Conservation (phyloP, 164 flowering plant species). For the Aristolochia fimbriata region DNA sequence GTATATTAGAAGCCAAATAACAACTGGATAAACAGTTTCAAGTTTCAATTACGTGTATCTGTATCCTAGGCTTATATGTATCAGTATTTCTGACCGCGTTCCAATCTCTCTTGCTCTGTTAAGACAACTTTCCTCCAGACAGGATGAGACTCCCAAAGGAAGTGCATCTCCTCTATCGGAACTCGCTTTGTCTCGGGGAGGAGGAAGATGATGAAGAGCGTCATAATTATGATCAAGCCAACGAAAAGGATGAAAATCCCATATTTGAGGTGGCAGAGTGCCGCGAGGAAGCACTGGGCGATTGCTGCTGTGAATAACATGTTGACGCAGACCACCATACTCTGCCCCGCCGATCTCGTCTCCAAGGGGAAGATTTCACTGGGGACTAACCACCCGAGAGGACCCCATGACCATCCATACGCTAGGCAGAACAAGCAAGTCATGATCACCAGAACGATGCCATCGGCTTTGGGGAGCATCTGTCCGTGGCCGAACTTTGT, state of each 20-base stretch:
- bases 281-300: slow-evolving; percentile 69
- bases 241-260: slow-evolving; percentile 84
- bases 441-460: slow-evolving; percentile 47
- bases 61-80: no score
- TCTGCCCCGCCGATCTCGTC: slow-evolving; percentile 86
- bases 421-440: slow-evolving; percentile 44
- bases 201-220: slow-evolving; percentile 60
- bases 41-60: no score
- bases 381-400: slow-evolving; percentile 89
- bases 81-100: no score
- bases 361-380: slow-evolving; percentile 92
- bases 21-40: no score
- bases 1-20: no score
- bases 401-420: slow-evolving; percentile 83
- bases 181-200: slow-evolving; percentile 92
- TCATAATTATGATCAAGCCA: slow-evolving; percentile 52
- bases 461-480: slow-evolving; percentile 36
- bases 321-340: slow-evolving; percentile 76
- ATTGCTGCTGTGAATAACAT: slow-evolving; percentile 76
- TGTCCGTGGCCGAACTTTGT: slow-evolving; percentile 65
- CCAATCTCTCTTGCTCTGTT: background rate
- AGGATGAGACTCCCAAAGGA: slow-evolving; percentile 58
- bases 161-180: slow-evolving; percentile 71
- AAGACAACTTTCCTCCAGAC: slow-evolving; percentile 48
- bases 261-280: slow-evolving; percentile 68